These are phyloP conservation scores for Peniophora sp. DNA, from an alignment of 1,284 basidiomycete genomes.

Conservation along the genomic window DNA sequence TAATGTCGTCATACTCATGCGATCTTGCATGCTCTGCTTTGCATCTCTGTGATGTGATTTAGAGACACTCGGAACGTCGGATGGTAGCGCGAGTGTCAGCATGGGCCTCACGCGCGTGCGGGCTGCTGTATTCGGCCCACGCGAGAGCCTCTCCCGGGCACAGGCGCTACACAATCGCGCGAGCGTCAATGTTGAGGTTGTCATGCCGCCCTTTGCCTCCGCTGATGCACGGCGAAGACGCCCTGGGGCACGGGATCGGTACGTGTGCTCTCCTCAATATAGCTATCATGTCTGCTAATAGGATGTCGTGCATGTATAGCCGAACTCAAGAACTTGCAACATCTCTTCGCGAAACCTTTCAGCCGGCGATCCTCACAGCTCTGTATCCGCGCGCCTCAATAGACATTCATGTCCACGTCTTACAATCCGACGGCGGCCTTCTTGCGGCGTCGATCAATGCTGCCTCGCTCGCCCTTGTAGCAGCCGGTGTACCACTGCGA, in stretches of 20 bases:
- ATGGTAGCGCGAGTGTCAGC: constrained; percentile 78
- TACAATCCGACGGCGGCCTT: constrained; percentile 90
- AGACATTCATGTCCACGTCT: constrained; percentile 87
- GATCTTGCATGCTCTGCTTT: too few relatives aligned
- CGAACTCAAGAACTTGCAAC: constrained; percentile 84
- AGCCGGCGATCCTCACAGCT: constrained; percentile 86
- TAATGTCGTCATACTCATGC: too few relatives aligned
- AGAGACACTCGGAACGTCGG: constrained; percentile 27
- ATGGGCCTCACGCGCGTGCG: constrained; percentile 89
- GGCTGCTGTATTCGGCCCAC: constrained; percentile 85
- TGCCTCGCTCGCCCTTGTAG: constrained; percentile 85
- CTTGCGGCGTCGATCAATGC: constrained; percentile 94
- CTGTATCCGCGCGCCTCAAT: constrained; percentile 94
- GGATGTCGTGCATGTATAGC: constrained; percentile 34
- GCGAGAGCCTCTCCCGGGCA: constrained; percentile 75
- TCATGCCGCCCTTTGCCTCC: constrained; percentile 80
- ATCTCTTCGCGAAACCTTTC: constrained; percentile 89
- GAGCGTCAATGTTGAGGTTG: constrained; percentile 80
- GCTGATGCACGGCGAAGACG: constrained; percentile 70
- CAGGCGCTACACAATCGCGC: constrained; percentile 79
- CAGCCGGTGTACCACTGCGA: constrained; percentile 83
- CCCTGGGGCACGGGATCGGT: constrained; percentile 82
- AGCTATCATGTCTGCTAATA: not conserved
- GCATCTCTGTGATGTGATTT: too few relatives aligned
- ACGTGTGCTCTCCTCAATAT: constrained; percentile 24